Conservation (phyloP, 2,329 filamentous ascomycete species). For the Exophiala viscosa region DNA sequence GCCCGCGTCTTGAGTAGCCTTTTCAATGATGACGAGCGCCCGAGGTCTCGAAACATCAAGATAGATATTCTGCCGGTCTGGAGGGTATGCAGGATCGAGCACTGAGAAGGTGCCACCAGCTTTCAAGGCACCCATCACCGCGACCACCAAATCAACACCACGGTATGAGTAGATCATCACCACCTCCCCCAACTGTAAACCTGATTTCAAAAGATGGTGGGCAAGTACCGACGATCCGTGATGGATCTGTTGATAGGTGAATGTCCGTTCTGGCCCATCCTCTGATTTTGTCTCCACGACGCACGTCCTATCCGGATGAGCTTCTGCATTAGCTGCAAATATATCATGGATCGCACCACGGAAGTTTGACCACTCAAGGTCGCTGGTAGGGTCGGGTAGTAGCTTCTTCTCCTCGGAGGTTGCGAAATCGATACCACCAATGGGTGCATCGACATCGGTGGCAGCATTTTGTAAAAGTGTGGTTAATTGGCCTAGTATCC, state of each 20-base stretch:
- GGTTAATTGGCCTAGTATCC: constrained; percentile 42
- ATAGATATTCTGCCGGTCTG: constrained; percentile 75
- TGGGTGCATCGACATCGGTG: constrained; percentile 36
- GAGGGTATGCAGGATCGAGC: constrained; percentile 78
- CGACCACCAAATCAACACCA: constrained; percentile 70
- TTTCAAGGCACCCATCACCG: constrained; percentile 71
- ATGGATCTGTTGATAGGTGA: constrained; percentile 82
- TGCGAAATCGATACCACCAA: constrained; percentile 44
- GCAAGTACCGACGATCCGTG: constrained; percentile 78
- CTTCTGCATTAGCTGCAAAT: constrained; percentile 52
- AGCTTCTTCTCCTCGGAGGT: constrained; percentile 22
- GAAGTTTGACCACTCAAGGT: constrained; percentile 45
- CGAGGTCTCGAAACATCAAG: constrained; percentile 74
- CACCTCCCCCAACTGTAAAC: constrained; percentile 74
- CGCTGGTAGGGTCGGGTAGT: constrained; percentile 43
- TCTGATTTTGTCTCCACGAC: constrained; percentile 61
- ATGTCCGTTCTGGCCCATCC: constrained; percentile 58
- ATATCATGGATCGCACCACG: constrained; percentile 45
- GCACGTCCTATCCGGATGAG: constrained; percentile 65
- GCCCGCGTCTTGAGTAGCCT: constrained; percentile 66
- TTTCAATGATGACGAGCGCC: constrained; percentile 69
- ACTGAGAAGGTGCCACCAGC: constrained; percentile 58
- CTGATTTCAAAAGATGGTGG: constrained; percentile 70
- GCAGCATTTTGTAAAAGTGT: constrained; percentile 42
- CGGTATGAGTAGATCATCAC: constrained; percentile 91